Percentiles rank a stretch among this genome's conserved stretches.
phyloP scores from a whole-genome alignment of 179 eudicot species.

The Patellifolia procumbens region DNA sequence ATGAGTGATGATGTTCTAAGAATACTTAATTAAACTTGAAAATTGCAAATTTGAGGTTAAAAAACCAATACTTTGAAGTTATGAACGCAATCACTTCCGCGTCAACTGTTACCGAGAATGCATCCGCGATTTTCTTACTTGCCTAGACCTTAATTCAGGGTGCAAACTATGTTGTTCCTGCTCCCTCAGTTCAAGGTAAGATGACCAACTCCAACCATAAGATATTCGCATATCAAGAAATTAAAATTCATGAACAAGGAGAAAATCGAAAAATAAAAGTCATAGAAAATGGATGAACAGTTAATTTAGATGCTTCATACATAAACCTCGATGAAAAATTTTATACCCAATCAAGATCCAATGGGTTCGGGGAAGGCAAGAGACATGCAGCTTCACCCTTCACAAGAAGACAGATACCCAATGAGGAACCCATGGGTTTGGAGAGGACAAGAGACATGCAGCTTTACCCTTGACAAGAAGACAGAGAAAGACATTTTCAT shows the following conservation, averaged over 20 bases:
- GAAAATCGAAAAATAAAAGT: not conserved
- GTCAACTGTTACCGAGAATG: no score
- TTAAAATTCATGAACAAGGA: not conserved
- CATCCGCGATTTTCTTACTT: no score
- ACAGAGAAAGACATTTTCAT: not conserved
- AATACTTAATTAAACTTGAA: no score
- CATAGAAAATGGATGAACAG: not conserved
- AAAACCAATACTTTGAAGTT: no score
- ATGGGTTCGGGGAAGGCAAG: no score
- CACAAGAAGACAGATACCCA: not conserved
- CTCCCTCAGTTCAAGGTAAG: not conserved
- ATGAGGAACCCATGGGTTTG: not conserved
- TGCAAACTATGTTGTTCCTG: not conserved
- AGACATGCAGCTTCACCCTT: no score
- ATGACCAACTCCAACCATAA: not conserved
- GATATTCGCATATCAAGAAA: not conserved
- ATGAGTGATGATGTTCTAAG: no score
- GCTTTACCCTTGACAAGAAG: slow-evolving; percentile 1
- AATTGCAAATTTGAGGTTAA: no score
- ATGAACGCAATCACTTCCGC: no score
- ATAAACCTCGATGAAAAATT: not conserved
- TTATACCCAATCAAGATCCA: no score
- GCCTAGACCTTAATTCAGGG: not conserved
- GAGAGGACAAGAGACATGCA: slow-evolving; percentile 8
- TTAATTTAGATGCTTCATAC: not conserved